These are phyloP conservation scores for Diaporthe humulicola DNA, from an alignment of 2,329 filamentous ascomycete genomes.

Conservation along the genomic window DNA sequence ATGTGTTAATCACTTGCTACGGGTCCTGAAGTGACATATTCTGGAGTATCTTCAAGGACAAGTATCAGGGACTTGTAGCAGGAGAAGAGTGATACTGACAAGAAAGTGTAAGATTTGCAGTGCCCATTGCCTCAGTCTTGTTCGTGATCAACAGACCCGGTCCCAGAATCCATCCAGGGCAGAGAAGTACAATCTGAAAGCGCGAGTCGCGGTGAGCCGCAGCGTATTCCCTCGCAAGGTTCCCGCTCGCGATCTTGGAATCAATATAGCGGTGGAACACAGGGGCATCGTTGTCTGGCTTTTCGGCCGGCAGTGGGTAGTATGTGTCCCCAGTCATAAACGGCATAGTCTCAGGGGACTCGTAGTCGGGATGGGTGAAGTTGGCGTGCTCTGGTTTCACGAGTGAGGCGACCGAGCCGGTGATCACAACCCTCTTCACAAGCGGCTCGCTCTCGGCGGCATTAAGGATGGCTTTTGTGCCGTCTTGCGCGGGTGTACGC, in stretches of 20 bases:
- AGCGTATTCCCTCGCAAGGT: constrained; percentile 24
- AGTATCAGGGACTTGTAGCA: too few relatives aligned
- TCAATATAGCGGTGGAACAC: constrained; percentile 7
- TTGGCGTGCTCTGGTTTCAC: neutral
- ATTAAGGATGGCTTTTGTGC: constrained; percentile 22
- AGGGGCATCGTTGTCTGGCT: constrained; percentile 7
- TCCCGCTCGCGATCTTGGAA: constrained; percentile 26
- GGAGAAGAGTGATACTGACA: too few relatives aligned
- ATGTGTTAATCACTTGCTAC: too few relatives aligned
- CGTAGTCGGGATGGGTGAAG: neutral
- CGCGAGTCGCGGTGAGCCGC: constrained; percentile 25
- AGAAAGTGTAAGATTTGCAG: constrained; percentile 9
- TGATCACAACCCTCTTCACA: constrained; percentile 27
- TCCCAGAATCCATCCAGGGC: constrained; percentile 25
- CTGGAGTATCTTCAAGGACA: too few relatives aligned
- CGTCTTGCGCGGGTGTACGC: constrained; percentile 12
- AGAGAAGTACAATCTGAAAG: constrained; percentile 27
- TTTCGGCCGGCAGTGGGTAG: neutral
- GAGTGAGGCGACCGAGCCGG: constrained; percentile 20
- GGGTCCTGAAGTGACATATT: too few relatives aligned
- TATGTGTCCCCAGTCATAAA: neutral
- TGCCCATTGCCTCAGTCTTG: constrained; percentile 8
- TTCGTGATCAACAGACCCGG: constrained; percentile 13
- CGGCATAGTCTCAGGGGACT: neutral
- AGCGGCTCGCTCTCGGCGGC: constrained; percentile 30